Base-by-base conservation (phyloP, 164 flowering plant species). In the Aristolochia fimbriata region DNA sequence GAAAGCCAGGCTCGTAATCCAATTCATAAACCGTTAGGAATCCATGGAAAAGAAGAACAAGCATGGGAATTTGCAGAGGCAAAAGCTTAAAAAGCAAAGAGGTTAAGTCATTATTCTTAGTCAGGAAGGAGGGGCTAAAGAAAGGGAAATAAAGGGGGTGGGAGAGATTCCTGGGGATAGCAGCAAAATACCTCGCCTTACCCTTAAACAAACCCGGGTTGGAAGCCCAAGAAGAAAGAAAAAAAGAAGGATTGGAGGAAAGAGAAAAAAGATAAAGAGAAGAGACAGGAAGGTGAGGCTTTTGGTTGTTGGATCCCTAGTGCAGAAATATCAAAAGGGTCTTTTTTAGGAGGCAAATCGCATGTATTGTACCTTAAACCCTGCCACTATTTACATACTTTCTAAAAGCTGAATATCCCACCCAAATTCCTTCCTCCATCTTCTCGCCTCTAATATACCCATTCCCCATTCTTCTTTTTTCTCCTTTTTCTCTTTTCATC, bases 391-490 rank as follows among this genome's bases (percentile, higher is more conserved):
- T 9, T 46, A 60, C 65, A 57, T 71, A 68, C 87, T 85, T 83
- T 83, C 83, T 77, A 77, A 85, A 85, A 80, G 81, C 74, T 71
- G 80, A 80, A 79, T 80, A 76, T 82, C 71, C 84, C 73, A 69
- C 59, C 64, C 57, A 46, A n/a, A 55, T 24, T 71, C 59, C 61
- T 33, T 30, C 47, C 56, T 50, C 67, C 24, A 57, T 62, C 55
- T 45, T 51, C 22, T 31, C 59, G 24, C 58, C 21, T 51, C 27
- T 7, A 3, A 37, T 37, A 37, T 37, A 37, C 37, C 37, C 37
- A 31, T 3, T 58, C 63, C 56, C 59, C 52, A 45, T 51, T 21
- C 21, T 19, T 53, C 45, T 55, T 41, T 33, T 14, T 54, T 51
- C 15, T 37, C 31, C 43, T 14, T 25, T 21, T 14, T 51, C 17